Percentiles rank a stretch among this genome's conserved stretches.
These are phyloP conservation scores for Petasospora rhodanensis DNA, from an alignment of 1,139 yeast species.

Conservation along the genomic window DNA sequence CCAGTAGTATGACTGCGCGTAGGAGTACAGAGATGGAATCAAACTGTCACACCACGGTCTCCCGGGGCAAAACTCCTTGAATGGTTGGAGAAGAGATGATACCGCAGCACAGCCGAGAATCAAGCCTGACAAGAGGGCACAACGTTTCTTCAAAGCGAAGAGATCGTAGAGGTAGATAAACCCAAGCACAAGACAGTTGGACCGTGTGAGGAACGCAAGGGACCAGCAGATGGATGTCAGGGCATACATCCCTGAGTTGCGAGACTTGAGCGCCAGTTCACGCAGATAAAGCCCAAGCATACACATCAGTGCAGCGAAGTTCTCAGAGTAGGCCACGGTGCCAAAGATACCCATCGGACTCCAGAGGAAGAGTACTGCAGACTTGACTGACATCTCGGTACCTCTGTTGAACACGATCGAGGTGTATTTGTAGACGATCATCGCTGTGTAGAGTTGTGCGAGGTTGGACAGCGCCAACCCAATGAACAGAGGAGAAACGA, in stretches of 20 bases:
- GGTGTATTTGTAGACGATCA: slow-evolving; percentile 52
- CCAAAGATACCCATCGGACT: slow-evolving; percentile 84
- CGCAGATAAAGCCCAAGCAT: slow-evolving; percentile 56
- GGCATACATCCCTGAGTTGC: slow-evolving; percentile 32
- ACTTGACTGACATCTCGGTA: slow-evolving; percentile 30
- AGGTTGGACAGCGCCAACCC: slow-evolving; percentile 35
- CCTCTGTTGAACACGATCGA: slow-evolving; percentile 29
- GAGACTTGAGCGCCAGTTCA: slow-evolving; percentile 28
- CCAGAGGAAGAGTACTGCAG: slow-evolving; percentile 46
- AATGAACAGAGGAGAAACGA: slow-evolving; percentile 5
- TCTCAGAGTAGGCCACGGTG: slow-evolving; percentile 74
- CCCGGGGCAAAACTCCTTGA: slow-evolving; percentile 57
- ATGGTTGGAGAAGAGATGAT: slow-evolving; percentile 49
- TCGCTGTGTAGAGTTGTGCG: slow-evolving; percentile 46
- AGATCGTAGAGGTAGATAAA: slow-evolving; percentile 59
- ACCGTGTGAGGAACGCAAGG: slow-evolving; percentile 57
- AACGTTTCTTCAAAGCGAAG: slow-evolving; percentile 26
- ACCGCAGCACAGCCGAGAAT: slow-evolving; percentile 45
- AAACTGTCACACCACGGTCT: slow-evolving; percentile 57
- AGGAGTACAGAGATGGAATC: slow-evolving; percentile 64
- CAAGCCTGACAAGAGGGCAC: slow-evolving; percentile 49
- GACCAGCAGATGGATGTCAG: slow-evolving; percentile 58
- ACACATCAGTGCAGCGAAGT: slow-evolving; percentile 61
- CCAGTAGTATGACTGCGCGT: slow-evolving; percentile 83
- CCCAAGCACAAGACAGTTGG: slow-evolving; percentile 76